Evolutionary conservation across 2,329 filamentous ascomycete genomes (phyloP).

Genomic region (Rosellinia necatrix): DNA sequence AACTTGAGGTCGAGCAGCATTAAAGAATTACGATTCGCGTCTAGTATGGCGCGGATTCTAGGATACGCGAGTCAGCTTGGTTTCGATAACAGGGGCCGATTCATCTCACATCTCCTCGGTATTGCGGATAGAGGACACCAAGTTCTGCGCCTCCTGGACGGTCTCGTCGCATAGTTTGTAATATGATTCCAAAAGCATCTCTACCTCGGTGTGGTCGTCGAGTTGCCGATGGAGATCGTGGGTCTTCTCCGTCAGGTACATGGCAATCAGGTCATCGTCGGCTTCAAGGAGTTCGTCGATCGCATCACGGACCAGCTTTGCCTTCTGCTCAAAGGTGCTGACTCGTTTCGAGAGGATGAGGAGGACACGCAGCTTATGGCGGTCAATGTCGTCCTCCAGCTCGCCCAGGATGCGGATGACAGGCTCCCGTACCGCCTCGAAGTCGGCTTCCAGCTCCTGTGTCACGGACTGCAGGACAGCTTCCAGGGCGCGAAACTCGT

Average conservation of each 20-base stretch:
- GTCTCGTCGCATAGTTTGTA: constrained; percentile 98
- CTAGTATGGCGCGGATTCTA: constrained; percentile 93
- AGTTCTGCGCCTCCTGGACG: constrained; percentile 89
- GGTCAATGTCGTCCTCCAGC: constrained; percentile 94
- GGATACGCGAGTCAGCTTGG: constrained; percentile 32
- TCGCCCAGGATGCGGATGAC: constrained; percentile 87
- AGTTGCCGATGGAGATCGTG: constrained; percentile 73
- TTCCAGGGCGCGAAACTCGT: constrained; percentile 95
- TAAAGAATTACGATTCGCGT: constrained; percentile 96
- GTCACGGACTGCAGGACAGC: constrained; percentile 94
- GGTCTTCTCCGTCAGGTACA: constrained; percentile 93
- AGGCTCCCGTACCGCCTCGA: constrained; percentile 89
- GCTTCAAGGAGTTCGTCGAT: constrained; percentile 95
- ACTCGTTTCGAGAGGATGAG: constrained; percentile 94
- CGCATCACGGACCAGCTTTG: constrained; percentile 88
- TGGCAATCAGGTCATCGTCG: constrained; percentile 89
- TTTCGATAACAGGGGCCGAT: not conserved
- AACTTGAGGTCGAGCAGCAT: constrained; percentile 98
- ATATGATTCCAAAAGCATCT: constrained; percentile 96
- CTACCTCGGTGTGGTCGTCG: constrained; percentile 93
- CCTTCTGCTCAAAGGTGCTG: constrained; percentile 97
- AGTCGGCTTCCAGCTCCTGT: constrained; percentile 88
- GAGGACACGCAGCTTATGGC: constrained; percentile 87
- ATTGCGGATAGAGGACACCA: constrained; percentile 94
- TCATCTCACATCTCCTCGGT: constrained; percentile 89